Base-by-base conservation (phyloP, 1,284 basidiomycete genomes). In the Rhodotorula mucilaginosa region DNA sequence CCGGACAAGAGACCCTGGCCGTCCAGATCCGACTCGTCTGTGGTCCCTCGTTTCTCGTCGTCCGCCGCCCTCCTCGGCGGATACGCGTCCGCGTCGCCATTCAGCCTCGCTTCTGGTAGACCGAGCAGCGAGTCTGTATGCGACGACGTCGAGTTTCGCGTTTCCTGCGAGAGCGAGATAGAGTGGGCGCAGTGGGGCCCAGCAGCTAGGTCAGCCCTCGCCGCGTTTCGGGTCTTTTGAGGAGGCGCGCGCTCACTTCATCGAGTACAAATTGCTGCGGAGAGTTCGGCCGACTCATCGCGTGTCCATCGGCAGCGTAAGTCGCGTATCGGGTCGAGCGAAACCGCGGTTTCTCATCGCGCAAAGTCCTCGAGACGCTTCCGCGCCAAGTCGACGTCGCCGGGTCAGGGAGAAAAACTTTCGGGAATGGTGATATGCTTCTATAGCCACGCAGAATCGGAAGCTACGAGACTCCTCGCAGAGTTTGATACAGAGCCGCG, bases 241-340 rank as follows among this genome's bases (percentile, higher is more conserved):
- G 34, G 31, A 19, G 10, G 13, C 10, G 5, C 8, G 46, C 18
- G 47, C 67, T 58, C 21, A 72, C 73, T 59, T 74, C 73, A 58
- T 74, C 73, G n/a, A 74, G 60, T 13, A 74, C 54, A 46, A 74
- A 74, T 23, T 71, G 69, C 12, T 46, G 58, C 4, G 58, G 64
- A 52, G 64, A 39, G 6, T 16, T n/a, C 5, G 64, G 52, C 21
- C 64, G 16, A 26, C 54, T 65, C 68, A 70, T 70, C 46, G 16
- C 13, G 54, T 7, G 6, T 15, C 34, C 54, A 56, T 56, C 54
- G 51, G 51, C 51, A 16, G 13, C 10, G 18, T 23, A 23, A 23
- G 5, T 52, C 51, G 12, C 51, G 21, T 21, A 23, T 23, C 23
- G 13, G 19, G n/a, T 21, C 5, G 51, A 52, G 51, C 21, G 12